Base-by-base conservation (phyloP, 352 stramenopile genomes). In the Phytophthora multivora region DNA sequence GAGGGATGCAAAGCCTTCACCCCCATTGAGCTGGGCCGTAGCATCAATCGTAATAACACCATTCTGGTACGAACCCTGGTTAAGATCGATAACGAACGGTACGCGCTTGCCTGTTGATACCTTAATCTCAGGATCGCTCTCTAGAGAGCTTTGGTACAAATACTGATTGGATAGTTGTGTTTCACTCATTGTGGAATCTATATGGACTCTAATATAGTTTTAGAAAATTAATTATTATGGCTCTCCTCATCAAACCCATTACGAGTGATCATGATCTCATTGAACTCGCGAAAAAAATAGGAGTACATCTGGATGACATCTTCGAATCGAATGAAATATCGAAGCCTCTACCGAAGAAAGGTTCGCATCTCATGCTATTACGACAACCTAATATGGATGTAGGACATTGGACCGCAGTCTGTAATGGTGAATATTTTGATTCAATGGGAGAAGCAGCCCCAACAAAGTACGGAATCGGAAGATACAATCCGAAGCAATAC, bases 351-450 rank as follows among this genome's bases (percentile, higher is more conserved):
- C 15, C 33, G 12, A 36, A 36, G 30, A 36, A 15, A 15, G 54
- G 54, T 5, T 58, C 54, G 33, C 66, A 31, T 25, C 21, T 71
- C 0, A 46, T 64, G 41, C 12, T 66, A 1, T n/a, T 69, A 2
- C 5, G 61, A 28, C 28, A 33, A 28, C 33, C 43, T 35, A 35
- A 54, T 39, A 16, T 33, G 4, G 42, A 56, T 19, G 31, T 65
- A 40, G 62, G 62, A n/a, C 62, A 66, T 23, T 70, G 62, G 54
- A 36, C n/a, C 0, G 21, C 9, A 9, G 26, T 63, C 3, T 9
- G 33, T 39, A 56, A 65, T 41, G 54, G 48, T n/a, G 19, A 50
- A 36, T 65, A 33, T 5, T 70, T 70, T 9, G 62, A 70, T 53
- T 31, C 5, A 1, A 61, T 61, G 54, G 55, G 54, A 6, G 62